Base-by-base conservation (phyloP, 257 asterid species). In the Asclepias syriaca region DNA sequence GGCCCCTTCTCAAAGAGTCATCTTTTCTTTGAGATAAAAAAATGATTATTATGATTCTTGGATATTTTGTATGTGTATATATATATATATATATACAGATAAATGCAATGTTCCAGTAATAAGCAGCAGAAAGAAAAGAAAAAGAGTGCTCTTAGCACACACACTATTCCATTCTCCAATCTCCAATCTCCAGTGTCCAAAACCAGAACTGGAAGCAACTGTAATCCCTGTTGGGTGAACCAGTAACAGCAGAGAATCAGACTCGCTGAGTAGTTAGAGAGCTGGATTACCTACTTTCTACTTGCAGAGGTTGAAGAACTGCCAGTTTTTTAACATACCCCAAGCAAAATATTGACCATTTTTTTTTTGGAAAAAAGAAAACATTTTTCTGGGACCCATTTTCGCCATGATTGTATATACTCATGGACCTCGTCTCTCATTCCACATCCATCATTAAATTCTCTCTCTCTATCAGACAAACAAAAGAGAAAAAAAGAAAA, bases 311-410 rank as follows among this genome's bases (percentile, higher is more conserved):
- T 68, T 22, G 72, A 68, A 68, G 55, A 3, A 66, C 60, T 53
- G 72, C 72, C 4, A 8, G 22, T 68, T 14, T 68, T 68, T 51
- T 27, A 51, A 29, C 39, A 45, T 27, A 13, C 21, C 21, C 54
- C 1, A 66, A 40, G 48, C 15, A 66, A 19, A 53, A 53, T 18
- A 53, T 53, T 53, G 58, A 19, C 58, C 9, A 21, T 9, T 37
- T 37, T 43, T 43, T 43, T 43, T 43, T 43, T 43, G 11, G 1
- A 8, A 48, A n/a, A 54, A 54, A 54, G 8, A 16, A 37, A 3
- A 21, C 11, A 5, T 60, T 60, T 59, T 58, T 29, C 40, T 69
- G 73, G 65, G 53, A 27, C 73, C 73, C 73, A 53, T 18, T 11
- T 54, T 14, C 29, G 15, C 65, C 53, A 37, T 69, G 73, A 53